A percentile compares a stretch with the other conserved stretches of the same genome.
These are phyloP conservation scores for Vitellaria paradoxa DNA, from an alignment of 179 eudicot genomes.

Conservation along the genomic window DNA sequence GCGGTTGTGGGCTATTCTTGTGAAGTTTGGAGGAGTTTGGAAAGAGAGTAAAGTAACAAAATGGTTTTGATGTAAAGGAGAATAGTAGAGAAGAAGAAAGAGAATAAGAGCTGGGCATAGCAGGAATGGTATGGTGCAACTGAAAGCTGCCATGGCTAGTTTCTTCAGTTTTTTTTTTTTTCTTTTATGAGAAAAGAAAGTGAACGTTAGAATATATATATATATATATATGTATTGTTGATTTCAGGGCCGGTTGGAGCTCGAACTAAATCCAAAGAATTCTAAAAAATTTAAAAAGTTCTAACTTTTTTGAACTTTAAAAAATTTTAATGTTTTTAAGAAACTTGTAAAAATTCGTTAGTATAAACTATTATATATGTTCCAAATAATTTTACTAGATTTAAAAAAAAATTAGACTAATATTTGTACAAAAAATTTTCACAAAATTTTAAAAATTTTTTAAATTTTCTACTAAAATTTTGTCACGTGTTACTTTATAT, in stretches of 20 bases:
- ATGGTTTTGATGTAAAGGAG: background rate
- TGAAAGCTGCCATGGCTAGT: conserved; percentile 8
- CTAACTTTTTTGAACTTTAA: no score
- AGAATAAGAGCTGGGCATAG: conserved; percentile 9
- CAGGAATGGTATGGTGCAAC: background rate
- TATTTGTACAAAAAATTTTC: no score
- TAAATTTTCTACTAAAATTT: no score
- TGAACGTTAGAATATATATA: background rate
- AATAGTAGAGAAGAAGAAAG: background rate
- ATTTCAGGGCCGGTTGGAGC: no score
- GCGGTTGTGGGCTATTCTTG: background rate
- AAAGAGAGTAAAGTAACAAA: background rate
- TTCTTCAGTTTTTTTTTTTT: background rate
- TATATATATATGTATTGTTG: background rate
- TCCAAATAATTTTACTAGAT: background rate
- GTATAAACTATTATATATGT: no score
- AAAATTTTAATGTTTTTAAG: no score
- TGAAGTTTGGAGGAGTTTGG: background rate
- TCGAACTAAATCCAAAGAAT: no score
- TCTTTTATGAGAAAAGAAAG: background rate
- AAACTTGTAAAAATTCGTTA: no score
- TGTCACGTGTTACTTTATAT: no score
- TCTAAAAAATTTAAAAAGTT: no score
- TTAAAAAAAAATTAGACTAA: no score
- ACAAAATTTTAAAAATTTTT: no score